Evolutionary conservation across 2,329 filamentous ascomycete genomes (phyloP), one percentile per base, ranked within the genome.

Genomic region (Drechmeria coniospora): DNA sequence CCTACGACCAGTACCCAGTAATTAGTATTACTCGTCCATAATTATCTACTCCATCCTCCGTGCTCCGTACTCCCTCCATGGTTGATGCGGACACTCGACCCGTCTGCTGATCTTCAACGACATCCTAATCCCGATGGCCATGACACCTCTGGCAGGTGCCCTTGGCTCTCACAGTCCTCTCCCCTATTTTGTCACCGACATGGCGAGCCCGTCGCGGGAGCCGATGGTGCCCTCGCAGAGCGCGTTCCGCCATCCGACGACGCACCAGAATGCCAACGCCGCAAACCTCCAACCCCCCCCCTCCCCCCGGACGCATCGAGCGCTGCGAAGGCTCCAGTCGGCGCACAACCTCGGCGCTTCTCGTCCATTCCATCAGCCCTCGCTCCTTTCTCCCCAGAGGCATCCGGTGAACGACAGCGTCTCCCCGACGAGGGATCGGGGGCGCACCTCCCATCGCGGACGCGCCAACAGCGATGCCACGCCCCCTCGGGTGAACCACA

Each of bases 391-490:
- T n/a, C 70, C 75, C 43, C 71, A 75, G 45, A 64, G 66, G 25
- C 63, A 61, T 32, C 61, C 57, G 33, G 51, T 63, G 33, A 53
- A 56, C 26, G 51, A 42, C 32, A 46, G 44, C 38, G 37, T 38
- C 25, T 54, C 53, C 11, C 53, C 53, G 9, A 46, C 45, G 11
- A 43, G 46, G 23, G 32, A 31, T 24, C 16, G 25, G 22, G 34
- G 27, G 29, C 56, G 51, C 37, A 63, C 64, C 18, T 58, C 63
- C 16, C 63, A 66, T 34, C 64, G 78, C 39, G 65, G 62, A 22
- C 66, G 79, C 45, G 75, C 79, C 26, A 83, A 81, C 53, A 83
- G 78, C 47, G 78, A 84, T 58, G 73, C 74, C 30, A 63, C 65
- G 13, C 44, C 50, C 16, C 45, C 48, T 37, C 38, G 53, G 33